These are phyloP conservation scores for Rhododendron molle DNA, from an alignment of 148 eudicot species.

Conservation along the genomic window DNA sequence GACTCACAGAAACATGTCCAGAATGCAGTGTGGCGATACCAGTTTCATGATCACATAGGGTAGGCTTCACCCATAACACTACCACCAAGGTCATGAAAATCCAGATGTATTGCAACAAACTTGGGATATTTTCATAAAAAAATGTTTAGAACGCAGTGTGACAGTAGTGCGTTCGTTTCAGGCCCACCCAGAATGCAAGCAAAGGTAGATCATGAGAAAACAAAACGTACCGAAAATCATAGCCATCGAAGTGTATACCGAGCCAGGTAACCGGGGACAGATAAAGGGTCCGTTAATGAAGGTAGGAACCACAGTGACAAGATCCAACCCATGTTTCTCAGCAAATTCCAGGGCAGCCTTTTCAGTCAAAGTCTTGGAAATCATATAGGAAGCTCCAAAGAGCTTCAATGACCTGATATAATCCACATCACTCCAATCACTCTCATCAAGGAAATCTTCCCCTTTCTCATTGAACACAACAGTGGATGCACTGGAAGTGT, in stretches of 20 bases:
- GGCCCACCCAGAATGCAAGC: background rate
- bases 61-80: background rate
- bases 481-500: conserved; percentile 35
- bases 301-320: conserved; percentile 34
- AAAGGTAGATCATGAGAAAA: background rate
- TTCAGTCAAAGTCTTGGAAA: conserved; percentile 40
- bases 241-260: conserved; percentile 28
- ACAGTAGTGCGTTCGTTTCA: background rate
- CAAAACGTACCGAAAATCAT: conserved; percentile 32
- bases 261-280: conserved; percentile 25
- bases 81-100: too few species aligned
- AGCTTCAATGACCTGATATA: conserved; percentile 9
- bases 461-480: conserved; percentile 11
- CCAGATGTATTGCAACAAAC: too few species aligned
- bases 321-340: conserved; percentile 34
- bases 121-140: too few species aligned
- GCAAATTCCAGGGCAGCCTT: conserved; percentile 39
- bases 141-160: background rate
- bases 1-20: too few species aligned
- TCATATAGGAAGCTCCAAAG: conserved; percentile 20
- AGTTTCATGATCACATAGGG: background rate
- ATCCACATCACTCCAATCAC: conserved; percentile 32
- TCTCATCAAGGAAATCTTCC: conserved; percentile 21
- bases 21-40: too few species aligned
- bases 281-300: conserved; percentile 39